Evolutionary conservation across 257 asterid species (phyloP), one percentile per base, ranked within the genome.

Genomic region (Fraxinus anomala): DNA sequence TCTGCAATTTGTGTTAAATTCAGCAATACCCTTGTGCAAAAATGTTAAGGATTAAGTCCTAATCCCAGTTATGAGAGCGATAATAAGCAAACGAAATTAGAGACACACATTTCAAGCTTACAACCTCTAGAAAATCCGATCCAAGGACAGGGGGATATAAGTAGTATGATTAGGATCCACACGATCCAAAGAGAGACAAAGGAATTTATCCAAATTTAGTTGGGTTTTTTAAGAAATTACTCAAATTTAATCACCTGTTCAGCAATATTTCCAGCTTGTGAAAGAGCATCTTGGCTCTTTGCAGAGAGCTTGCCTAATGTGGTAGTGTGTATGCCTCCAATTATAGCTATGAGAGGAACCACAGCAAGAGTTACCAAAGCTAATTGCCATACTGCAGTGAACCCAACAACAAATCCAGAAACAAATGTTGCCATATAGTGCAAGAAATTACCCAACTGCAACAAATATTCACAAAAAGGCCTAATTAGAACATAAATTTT

Each of bases 391-490:
- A 89, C 98, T 72, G 98, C 98, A 42, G 90, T 88, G 76, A 94
- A 94, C 6, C 98, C 98, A 80, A 94, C 97, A 79, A 92, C 92
- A 82, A 94, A 92, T 82, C 97, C 98, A 70, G 97, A 87, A 49
- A 92, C 93, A 81, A 92, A 92, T 63, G 97, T 94, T 77, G 98
- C 98, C 92, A 94, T 88, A 83, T 94, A 94, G 79, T 94, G 98
- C 88, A 94, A 85, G 89, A 94, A 94, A 91, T 94, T 94, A 21
- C 98, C 98, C 93, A 94, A 82, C 98, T 92, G 90, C 81, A 49
- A 81, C 70, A 72, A 11, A 79, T 3, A 26, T 13, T 21, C 0
- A 79, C 1, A 73, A 78, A 66, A 34, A 49, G 24, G 0, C 44
- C 37, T 59, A 24, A 49, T 78, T 61, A 82, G 73, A 51, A 36